phyloP scores from a whole-genome alignment of 1,284 basidiomycete genomes.

The Naganishia albida region DNA sequence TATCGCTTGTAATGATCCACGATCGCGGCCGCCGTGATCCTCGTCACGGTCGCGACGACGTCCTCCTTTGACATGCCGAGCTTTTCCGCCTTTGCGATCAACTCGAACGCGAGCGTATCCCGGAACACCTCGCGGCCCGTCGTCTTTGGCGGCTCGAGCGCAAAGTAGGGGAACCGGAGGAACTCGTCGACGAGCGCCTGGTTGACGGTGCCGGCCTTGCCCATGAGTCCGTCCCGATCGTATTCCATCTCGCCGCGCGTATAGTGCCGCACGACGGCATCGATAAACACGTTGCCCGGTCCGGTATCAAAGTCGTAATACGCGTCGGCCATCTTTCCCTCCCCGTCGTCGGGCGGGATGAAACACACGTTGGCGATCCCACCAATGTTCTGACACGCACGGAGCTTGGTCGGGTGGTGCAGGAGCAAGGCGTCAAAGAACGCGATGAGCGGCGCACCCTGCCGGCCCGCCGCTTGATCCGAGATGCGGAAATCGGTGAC shows the following conservation, averaged over 20 bases:
- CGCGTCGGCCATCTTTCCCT: conserved; percentile 32
- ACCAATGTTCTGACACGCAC: conserved; percentile 36
- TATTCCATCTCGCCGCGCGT: conserved; percentile 36
- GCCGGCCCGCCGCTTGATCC: conserved; percentile 36
- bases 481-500: conserved; percentile 37
- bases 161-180: conserved; percentile 33
- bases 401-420: conserved; percentile 37
- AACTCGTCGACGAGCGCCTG: conserved; percentile 36
- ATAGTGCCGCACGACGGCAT: conserved; percentile 36
- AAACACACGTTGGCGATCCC: conserved; percentile 36
- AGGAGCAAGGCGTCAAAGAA: conserved; percentile 38
- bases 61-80: conserved; percentile 33
- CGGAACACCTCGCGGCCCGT: conserved; percentile 38
- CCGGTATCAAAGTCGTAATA: conserved; percentile 41
- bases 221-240: conserved; percentile 36
- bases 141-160: conserved; percentile 37
- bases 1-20: conserved; percentile 37
- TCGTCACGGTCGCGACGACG: conserved; percentile 37
- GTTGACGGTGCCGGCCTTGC: conserved; percentile 36
- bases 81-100: conserved; percentile 35
- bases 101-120: conserved; percentile 35
- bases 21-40: conserved; percentile 37
- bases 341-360: conserved; percentile 35
- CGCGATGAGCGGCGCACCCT: conserved; percentile 36
- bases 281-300: conserved; percentile 39